Conservation (phyloP, 2,329 filamentous ascomycete species). For the Fusarium coffeatum region DNA sequence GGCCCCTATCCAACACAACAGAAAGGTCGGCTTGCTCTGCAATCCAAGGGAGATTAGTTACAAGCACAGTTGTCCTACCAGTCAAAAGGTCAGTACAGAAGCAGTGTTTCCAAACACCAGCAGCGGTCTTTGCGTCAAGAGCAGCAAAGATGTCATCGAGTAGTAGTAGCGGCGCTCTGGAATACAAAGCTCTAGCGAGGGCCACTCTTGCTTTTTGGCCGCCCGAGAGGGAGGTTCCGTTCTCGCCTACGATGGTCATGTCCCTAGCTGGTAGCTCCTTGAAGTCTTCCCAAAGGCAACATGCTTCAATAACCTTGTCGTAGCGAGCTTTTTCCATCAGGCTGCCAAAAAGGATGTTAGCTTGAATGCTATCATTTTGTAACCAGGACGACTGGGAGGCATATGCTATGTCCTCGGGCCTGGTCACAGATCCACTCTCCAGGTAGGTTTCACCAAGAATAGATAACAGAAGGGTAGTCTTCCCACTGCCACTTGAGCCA, state of each 20-base stretch:
- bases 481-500: conserved; percentile 67
- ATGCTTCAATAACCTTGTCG: conserved; percentile 65
- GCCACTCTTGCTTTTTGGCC: conserved; percentile 68
- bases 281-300: conserved; percentile 64
- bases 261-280: conserved; percentile 63
- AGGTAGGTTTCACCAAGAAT: conserved; percentile 67
- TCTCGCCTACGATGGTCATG: conserved; percentile 64
- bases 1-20: conserved; percentile 60
- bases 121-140: conserved; percentile 68
- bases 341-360: conserved; percentile 67
- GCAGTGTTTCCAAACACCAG: conserved; percentile 66
- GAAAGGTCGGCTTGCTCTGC: conserved; percentile 62
- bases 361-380: conserved; percentile 66
- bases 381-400: conserved; percentile 69
- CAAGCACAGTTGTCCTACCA: conserved; percentile 66
- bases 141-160: conserved; percentile 71
- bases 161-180: conserved; percentile 64
- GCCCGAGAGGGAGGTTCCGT: conserved; percentile 66
- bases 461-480: conserved; percentile 65
- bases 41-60: conserved; percentile 68
- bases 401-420: conserved; percentile 65
- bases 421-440: conserved; percentile 60
- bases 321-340: conserved; percentile 65
- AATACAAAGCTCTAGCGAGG: conserved; percentile 68
- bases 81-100: conserved; percentile 67